Conservation (phyloP, 2,329 filamentous ascomycete species). For the Epichloe aotearoae region DNA sequence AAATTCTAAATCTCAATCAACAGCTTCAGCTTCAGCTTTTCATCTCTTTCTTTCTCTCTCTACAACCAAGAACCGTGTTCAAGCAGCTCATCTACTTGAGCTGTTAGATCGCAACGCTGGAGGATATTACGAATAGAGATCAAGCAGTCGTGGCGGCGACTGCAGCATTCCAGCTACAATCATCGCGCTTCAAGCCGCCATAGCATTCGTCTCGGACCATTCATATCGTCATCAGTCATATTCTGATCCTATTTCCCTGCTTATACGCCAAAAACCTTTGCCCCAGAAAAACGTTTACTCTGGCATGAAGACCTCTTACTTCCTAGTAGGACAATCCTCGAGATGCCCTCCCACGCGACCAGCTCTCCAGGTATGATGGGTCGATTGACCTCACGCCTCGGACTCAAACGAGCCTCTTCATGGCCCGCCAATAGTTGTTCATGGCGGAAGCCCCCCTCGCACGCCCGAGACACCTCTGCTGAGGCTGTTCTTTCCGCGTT, state of each 20-base stretch:
- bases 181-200: conserved; percentile 7
- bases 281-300: neutral
- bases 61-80: neutral
- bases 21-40: neutral
- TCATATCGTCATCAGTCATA: neutral
- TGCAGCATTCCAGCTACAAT: conserved; percentile 3
- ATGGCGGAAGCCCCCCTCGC: conserved; percentile 6
- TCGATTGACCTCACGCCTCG: neutral
- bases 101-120: conserved; percentile 10
- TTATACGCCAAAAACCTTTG: neutral
- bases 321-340: neutral
- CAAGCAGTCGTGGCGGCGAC: conserved; percentile 10
- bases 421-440: conserved; percentile 4
- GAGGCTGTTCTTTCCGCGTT: conserved; percentile 11
- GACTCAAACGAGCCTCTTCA: neutral
- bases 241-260: neutral
- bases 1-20: neutral
- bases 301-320: conserved; percentile 6
- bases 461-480: conserved; percentile 7
- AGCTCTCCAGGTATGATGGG: neutral
- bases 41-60: neutral
- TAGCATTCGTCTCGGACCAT: neutral
- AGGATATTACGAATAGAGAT: conserved; percentile 2
- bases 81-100: conserved; percentile 6
- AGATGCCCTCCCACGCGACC: conserved; percentile 3